Percentiles rank a stretch among this genome's conserved stretches.
Evolutionary conservation across 1,284 basidiomycete genomes (phyloP).

Genomic region (Boletus smithii): DNA sequence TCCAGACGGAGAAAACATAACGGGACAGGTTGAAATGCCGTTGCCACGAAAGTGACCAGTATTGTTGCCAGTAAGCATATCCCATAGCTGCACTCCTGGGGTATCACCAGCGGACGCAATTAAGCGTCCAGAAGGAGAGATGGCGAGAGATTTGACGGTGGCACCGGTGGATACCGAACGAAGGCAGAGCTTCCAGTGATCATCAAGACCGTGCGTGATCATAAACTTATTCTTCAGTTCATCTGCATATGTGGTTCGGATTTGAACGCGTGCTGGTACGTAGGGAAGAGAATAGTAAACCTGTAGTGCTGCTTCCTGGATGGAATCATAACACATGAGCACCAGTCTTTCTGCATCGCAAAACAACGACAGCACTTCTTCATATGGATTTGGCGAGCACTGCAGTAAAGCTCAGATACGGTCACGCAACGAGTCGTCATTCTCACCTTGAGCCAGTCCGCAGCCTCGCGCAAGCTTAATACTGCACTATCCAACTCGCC

Average conservation of each 20-base stretch:
- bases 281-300: slow-evolving; percentile 22
- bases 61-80: slow-evolving; percentile 18
- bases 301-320: slow-evolving; percentile 18
- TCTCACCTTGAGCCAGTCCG: slow-evolving; percentile 20
- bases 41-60: slow-evolving; percentile 12
- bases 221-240: slow-evolving; percentile 14
- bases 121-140: slow-evolving; percentile 17
- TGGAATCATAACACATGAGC: slow-evolving; percentile 22
- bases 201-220: slow-evolving; percentile 12
- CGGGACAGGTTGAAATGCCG: slow-evolving; percentile 15
- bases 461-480: slow-evolving; percentile 13
- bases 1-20: slow-evolving; percentile 25
- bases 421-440: not conserved
- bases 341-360: slow-evolving; percentile 24
- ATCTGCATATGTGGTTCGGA: slow-evolving; percentile 16
- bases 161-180: slow-evolving; percentile 14
- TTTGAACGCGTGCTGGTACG: slow-evolving; percentile 10
- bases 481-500: slow-evolving; percentile 18
- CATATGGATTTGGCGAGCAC: slow-evolving; percentile 3
- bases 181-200: slow-evolving; percentile 17
- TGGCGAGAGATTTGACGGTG: slow-evolving; percentile 15
- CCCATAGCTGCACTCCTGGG: slow-evolving; percentile 23
- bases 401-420: slow-evolving; percentile 1
- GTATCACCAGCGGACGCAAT: slow-evolving; percentile 19
- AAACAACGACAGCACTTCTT: slow-evolving; percentile 12